A percentile compares a stretch with the other conserved stretches of the same genome.
Evolutionary conservation across 2,329 filamentous ascomycete genomes (phyloP).

Genomic region (Penicillium verrucosum): DNA sequence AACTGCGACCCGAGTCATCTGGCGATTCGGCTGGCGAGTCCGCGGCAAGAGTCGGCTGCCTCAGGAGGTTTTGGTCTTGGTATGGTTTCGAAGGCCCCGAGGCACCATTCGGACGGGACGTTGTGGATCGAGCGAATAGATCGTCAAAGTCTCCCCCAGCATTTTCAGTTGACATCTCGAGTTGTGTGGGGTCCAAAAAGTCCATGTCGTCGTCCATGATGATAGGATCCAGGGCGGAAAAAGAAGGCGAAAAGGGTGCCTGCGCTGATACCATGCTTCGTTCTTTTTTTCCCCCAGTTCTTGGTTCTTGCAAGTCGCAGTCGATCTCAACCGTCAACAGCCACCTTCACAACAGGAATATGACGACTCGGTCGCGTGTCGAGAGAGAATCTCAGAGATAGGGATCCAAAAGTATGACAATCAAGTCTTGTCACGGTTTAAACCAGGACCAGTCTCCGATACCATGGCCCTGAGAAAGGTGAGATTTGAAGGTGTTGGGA

Average conservation of each 20-base stretch:
- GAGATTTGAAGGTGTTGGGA: slow-evolving; percentile 1
- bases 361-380: not conserved
- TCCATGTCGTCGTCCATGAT: slow-evolving; percentile 46
- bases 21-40: slow-evolving; percentile 46
- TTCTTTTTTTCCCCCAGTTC: slow-evolving; percentile 1
- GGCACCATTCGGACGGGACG: slow-evolving; percentile 28
- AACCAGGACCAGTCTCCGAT: slow-evolving; percentile 21
- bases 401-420: not conserved
- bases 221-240: slow-evolving; percentile 40
- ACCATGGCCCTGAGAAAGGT: slow-evolving; percentile 21
- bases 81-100: slow-evolving; percentile 31
- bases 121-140: slow-evolving; percentile 37
- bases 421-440: slow-evolving; percentile 8
- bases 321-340: slow-evolving; percentile 12
- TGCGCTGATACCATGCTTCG: slow-evolving; percentile 39
- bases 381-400: slow-evolving; percentile 2
- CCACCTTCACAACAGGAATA: slow-evolving; percentile 1
- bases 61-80: slow-evolving; percentile 33
- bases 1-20: slow-evolving; percentile 43
- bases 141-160: slow-evolving; percentile 44
- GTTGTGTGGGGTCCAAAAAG: slow-evolving; percentile 40
- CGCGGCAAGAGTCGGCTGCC: slow-evolving; percentile 32
- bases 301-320: slow-evolving; percentile 5
- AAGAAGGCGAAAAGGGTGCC: slow-evolving; percentile 36
- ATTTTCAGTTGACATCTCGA: slow-evolving; percentile 36